Evolutionary conservation across 2,329 filamentous ascomycete genomes (phyloP).

Genomic region (Ceratocystis colombiana): DNA sequence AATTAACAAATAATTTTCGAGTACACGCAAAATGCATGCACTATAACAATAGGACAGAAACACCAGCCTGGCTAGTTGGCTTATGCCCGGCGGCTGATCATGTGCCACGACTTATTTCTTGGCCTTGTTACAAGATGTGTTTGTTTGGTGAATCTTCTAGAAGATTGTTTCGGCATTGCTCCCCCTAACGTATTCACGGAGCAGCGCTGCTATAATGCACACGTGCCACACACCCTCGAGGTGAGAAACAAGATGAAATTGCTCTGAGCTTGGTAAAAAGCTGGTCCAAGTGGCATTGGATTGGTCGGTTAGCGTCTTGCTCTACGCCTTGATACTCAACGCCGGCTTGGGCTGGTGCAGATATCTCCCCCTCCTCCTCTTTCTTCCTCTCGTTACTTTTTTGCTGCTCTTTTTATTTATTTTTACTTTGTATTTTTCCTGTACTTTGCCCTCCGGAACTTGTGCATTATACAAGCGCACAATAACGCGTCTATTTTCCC

Average conservation of each 20-base stretch:
- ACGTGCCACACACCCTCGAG: neutral
- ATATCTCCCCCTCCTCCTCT: neutral
- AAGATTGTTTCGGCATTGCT: neutral
- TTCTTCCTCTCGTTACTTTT: neutral
- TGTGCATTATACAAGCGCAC: conserved; percentile 2
- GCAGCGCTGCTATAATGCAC: neutral
- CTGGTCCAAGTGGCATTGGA: neutral
- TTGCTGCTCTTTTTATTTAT: neutral
- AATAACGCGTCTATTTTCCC: conserved; percentile 6
- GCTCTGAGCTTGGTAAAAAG: neutral
- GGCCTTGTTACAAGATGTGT: neutral
- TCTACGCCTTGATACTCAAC: neutral
- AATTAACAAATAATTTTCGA: neutral
- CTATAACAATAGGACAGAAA: no score
- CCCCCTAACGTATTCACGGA: neutral
- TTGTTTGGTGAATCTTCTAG: conserved; percentile 8
- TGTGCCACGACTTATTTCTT: neutral
- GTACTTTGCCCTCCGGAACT: neutral
- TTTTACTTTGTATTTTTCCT: neutral
- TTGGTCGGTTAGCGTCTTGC: neutral
- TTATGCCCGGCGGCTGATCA: neutral
- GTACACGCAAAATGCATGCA: no score
- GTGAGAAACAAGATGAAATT: conserved; percentile 1
- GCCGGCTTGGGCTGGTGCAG: neutral
- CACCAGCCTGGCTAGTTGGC: neutral